Percentiles rank a stretch among this genome's conserved stretches.
Conservation (phyloP, 1,139 yeast genomes). For the Saccharomyces hybrid region DNA sequence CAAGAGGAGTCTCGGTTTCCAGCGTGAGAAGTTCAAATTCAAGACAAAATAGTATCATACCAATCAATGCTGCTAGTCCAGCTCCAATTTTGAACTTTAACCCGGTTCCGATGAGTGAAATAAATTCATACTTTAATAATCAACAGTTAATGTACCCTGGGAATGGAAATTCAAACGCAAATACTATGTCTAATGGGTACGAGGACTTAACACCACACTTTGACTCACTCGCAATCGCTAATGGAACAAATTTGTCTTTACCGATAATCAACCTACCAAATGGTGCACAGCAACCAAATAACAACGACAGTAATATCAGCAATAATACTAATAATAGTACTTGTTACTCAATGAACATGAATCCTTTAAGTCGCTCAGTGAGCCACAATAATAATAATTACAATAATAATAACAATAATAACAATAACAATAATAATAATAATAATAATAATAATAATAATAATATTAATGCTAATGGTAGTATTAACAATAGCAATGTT, state of each 20-base stretch:
- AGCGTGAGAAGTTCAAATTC: constrained; percentile 21
- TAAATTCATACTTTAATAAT: constrained; percentile 12
- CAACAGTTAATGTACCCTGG: constrained; percentile 2
- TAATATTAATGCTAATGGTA: background rate
- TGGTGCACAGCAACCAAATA: background rate
- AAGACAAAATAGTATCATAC: constrained; percentile 13
- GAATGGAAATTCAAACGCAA: constrained; percentile 9
- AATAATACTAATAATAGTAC: background rate
- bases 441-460: background rate
- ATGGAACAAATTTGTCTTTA: constrained; percentile 19
- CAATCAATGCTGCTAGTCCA: constrained; percentile 1
- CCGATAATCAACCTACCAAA: constrained; percentile 7
- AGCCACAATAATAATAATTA: background rate
- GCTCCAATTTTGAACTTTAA: constrained; percentile 5
- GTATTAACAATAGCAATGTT: background rate
- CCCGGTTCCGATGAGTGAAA: constrained; percentile 12
- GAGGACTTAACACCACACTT: constrained; percentile 19
- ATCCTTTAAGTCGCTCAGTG: background rate
- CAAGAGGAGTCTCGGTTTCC: constrained; percentile 20
- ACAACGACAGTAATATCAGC: background rate
- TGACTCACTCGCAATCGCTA: constrained; percentile 17
- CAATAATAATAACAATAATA: background rate
- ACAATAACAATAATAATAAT: background rate
- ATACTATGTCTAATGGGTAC: background rate
- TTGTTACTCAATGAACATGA: background rate